Base-by-base conservation (phyloP, 2,329 filamentous ascomycete species). In the Ascochyta lentis region DNA sequence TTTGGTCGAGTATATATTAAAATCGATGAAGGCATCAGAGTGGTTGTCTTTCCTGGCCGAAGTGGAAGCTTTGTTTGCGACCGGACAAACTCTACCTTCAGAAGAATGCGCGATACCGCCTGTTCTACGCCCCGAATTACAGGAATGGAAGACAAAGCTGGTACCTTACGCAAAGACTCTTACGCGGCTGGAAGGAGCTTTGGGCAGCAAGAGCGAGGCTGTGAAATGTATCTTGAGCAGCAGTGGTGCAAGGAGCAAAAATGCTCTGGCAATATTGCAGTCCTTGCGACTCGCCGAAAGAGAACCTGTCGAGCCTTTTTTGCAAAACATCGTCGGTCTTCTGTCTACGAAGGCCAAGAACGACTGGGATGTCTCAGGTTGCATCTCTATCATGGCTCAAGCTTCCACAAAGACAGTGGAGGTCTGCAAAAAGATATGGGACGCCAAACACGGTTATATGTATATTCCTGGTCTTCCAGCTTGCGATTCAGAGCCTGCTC, bases 11-110 rank as follows among this genome's bases (percentile, higher is more conserved):
- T 58, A 66, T 43, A 49, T 58, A 0, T 22, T 68, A 7, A 47
- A 58, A 4, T 50, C 63, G 8, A 63, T 71, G 55, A 64, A 56
- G 26, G 47, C 56, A 5, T 44, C 41, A 7, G 61, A 64, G 27
- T 73, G 69, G 69, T 26, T 64, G 4, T 47, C 54, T 13, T 70
- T 67, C 47, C 61, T 71, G 42, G 34, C 49, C 6, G 44, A 63
- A 6, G 49, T 69, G 9, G 60, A 65, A 29, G 49, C 45, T 4
- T 43, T 72, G 4, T 71, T 70, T 31, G 41, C 46, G 1, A 12
- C 53, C 16, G 53, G 47, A 3, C 53, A 47, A 5, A 26, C 9
- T 16, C n/a, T 47, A 1, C 26, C 43, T 19, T 15, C 38, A 38
- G 62, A 59, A 34, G 37, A 49, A 42, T 8, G 24, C 2, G 51